Base-by-base conservation (phyloP, 2,329 filamentous ascomycete species). In the Ambrosiella beaveri region DNA sequence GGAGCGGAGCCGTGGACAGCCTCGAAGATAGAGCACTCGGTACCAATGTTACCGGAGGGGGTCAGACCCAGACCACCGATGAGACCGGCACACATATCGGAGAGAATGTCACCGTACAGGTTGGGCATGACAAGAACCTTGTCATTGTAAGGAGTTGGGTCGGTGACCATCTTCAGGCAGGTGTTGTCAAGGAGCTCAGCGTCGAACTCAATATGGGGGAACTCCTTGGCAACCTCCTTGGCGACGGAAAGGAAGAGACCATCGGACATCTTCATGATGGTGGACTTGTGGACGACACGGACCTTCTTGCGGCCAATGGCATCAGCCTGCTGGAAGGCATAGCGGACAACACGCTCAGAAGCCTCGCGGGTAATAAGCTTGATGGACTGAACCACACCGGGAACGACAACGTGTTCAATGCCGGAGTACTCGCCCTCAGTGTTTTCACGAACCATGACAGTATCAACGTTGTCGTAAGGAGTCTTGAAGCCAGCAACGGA, bases 241-340 rank as follows among this genome's bases (percentile, higher is more conserved):
- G 85, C 93, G 62, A 86, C 88, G 73, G 80, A 86, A 65, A 98
- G 81, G 84, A 98, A 98, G 62, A 98, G 87, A 75, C 93, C 93
- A 72, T 98, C 93, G 70, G 86, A 91, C 88, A 96, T 95, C 84
- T 98, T 98, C 93, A 98, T 98, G 77, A 98, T 98, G 70, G 93
- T 97, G 71, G 93, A 93, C 82, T 98, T 98, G 86, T 98, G 93
- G 63, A 97, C 90, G 61, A 89, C 91, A 69, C 90, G 88, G 68
- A 97, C 91, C 86, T 96, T 96, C 71, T 83, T 90, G 78, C 88
- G 73, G 74, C 90, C 89, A 68, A 96, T 86, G 66, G 88, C 82
- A 73, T 93, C 80, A 65, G 93, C 93, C 71, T 98, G 89, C 77
- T 98, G 91, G 84, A 98, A 98, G 67, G 94, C 93, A 73, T 89